Conservation (phyloP, 1,284 basidiomycete genomes). For the Cystobasidium slooffiae region DNA sequence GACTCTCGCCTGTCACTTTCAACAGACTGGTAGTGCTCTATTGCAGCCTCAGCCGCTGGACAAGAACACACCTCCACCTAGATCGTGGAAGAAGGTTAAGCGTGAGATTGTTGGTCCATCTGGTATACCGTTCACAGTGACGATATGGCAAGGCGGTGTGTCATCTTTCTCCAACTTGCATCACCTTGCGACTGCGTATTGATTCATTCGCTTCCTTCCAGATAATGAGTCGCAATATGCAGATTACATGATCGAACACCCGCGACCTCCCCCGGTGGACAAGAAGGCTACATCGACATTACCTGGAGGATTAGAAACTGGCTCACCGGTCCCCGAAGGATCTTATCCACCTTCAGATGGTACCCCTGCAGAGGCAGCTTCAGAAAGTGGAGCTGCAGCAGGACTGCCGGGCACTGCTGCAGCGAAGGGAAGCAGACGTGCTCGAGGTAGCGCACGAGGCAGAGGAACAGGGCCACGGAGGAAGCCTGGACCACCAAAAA, state of each 20-base stretch:
- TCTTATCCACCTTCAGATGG: constrained; percentile 27
- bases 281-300: constrained; percentile 13
- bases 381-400: neutral
- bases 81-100: constrained; percentile 39
- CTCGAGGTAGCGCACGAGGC: neutral
- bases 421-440: neutral
- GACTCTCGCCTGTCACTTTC: neutral
- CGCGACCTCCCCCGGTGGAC: constrained; percentile 34
- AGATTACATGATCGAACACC: constrained; percentile 35
- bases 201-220: neutral
- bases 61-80: constrained; percentile 36
- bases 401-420: neutral
- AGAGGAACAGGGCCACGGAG: constrained; percentile 15
- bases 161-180: neutral
- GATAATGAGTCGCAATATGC: constrained; percentile 34
- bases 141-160: constrained; percentile 39
- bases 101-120: constrained; percentile 34
- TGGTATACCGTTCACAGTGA: constrained; percentile 24
- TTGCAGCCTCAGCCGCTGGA: constrained; percentile 33
- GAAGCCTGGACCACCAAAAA: constrained; percentile 40
- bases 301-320: constrained; percentile 7
- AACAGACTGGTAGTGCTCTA: constrained; percentile 39
- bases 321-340: constrained; percentile 33
- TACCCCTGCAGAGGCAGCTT: constrained; percentile 22
- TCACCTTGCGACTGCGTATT: neutral